A percentile compares a stretch with the other conserved stretches of the same genome.
Evolutionary conservation across 208 protist genomes (phyloP).

Genomic region (Trypanosoma vivax): DNA sequence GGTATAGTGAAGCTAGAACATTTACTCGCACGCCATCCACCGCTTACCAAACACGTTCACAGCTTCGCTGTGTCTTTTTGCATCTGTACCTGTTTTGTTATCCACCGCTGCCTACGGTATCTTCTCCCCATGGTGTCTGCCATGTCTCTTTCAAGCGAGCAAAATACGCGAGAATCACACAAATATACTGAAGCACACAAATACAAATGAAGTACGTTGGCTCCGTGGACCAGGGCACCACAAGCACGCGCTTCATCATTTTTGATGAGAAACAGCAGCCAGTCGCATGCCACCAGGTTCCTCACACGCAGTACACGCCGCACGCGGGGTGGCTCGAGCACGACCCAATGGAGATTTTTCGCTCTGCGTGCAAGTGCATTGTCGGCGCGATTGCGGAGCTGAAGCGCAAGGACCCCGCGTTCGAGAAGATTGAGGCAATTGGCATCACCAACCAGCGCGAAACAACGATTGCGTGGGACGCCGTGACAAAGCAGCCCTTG

Average conservation of each 20-base stretch:
- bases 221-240: constrained; percentile 94
- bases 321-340: constrained; percentile 95
- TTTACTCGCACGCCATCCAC: neutral
- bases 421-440: constrained; percentile 50
- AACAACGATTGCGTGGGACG: constrained; percentile 98
- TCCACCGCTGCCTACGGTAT: neutral
- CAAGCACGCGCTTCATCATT: constrained; percentile 90
- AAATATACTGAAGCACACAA: neutral
- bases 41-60: neutral
- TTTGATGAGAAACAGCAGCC: constrained; percentile 75
- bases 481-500: constrained; percentile 89
- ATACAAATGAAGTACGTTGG: constrained; percentile 66
- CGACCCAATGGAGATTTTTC: constrained; percentile 91
- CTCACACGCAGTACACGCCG: constrained; percentile 76
- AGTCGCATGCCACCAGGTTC: constrained; percentile 68
- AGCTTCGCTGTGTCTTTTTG: neutral
- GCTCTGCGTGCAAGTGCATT: constrained; percentile 71
- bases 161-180: neutral
- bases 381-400: constrained; percentile 42
- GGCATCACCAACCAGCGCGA: constrained; percentile 99
- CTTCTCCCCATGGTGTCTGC: neutral
- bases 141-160: neutral
- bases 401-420: constrained; percentile 30
- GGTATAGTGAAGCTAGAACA: constrained; percentile 34
- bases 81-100: neutral